Conservation (phyloP, 495 filamentous ascomycete species). For the Xylaria intraflava region DNA sequence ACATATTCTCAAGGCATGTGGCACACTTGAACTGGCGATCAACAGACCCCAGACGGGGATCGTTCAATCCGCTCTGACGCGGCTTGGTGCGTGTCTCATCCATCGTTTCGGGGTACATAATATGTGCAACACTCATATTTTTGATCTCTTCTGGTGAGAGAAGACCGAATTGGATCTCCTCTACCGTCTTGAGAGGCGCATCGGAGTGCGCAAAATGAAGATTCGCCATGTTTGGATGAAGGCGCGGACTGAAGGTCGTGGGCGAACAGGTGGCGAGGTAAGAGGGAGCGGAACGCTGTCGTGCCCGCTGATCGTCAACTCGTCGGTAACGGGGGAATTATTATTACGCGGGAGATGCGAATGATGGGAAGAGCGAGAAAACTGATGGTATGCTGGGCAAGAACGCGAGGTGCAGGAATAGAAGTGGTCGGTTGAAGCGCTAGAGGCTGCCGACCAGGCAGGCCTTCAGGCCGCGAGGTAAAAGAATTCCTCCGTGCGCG, state of each 20-base stretch:
- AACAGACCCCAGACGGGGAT: constrained; percentile 89
- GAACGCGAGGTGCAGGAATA: neutral
- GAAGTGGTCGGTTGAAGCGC: constrained; percentile 1
- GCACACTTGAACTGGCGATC: constrained; percentile 89
- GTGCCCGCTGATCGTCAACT: neutral
- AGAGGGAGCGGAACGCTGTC: neutral
- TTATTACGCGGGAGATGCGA: constrained; percentile 5
- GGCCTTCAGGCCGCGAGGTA: constrained; percentile 16
- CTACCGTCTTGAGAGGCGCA: constrained; percentile 88
- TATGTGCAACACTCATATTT: constrained; percentile 87
- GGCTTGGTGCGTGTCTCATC: constrained; percentile 85
- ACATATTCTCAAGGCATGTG: constrained; percentile 89
- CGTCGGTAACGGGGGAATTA: neutral
- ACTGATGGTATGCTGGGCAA: constrained; percentile 3
- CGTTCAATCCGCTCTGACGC: constrained; percentile 82
- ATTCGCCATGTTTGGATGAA: constrained; percentile 70
- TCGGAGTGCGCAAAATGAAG: constrained; percentile 86
- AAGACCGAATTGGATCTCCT: constrained; percentile 98
- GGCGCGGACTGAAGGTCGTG: neutral
- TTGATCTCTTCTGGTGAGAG: constrained; percentile 97
- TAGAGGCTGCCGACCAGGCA: constrained; percentile 11
- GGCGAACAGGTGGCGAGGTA: constrained; percentile 15
- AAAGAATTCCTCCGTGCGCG: constrained; percentile 32
- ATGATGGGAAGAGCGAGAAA: constrained; percentile 3
- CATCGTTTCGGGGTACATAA: constrained; percentile 97